These are phyloP conservation scores for Leccinum solheimii DNA, from an alignment of 1,284 basidiomycete genomes.

Conservation along the genomic window DNA sequence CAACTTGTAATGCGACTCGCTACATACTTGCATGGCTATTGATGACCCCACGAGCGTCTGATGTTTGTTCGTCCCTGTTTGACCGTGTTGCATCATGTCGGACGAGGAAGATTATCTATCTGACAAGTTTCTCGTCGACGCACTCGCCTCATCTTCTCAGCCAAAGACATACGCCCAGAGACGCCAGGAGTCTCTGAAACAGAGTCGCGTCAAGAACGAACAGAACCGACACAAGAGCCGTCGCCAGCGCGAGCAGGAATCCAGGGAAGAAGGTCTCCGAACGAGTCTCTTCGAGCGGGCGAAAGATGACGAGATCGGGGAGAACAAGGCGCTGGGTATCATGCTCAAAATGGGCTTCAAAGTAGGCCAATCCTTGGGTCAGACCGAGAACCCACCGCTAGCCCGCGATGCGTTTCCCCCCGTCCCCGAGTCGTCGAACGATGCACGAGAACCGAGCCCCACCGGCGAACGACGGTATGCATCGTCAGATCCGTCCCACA, in stretches of 20 bases:
- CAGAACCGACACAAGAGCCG: slow-evolving; percentile 62
- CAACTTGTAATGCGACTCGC: slow-evolving; percentile 36
- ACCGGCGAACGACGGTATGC: slow-evolving; percentile 2
- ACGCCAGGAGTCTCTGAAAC: slow-evolving; percentile 61
- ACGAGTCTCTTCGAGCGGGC: slow-evolving; percentile 78
- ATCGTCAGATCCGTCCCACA: slow-evolving; percentile 39
- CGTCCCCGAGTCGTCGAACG: slow-evolving; percentile 5
- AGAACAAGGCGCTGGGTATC: slow-evolving; percentile 78
- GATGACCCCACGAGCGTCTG: slow-evolving; percentile 20
- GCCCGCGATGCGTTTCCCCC: slow-evolving; percentile 4
- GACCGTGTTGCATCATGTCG: slow-evolving; percentile 35
- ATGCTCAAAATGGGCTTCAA: slow-evolving; percentile 92
- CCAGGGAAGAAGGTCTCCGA: slow-evolving; percentile 71
- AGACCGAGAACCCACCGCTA: slow-evolving; percentile 24
- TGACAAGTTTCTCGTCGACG: slow-evolving; percentile 70
- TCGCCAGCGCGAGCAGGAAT: slow-evolving; percentile 70
- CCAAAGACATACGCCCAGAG: slow-evolving; percentile 66
- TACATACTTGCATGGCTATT: slow-evolving; percentile 36
- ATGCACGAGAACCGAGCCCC: slow-evolving; percentile 4
- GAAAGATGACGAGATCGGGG: slow-evolving; percentile 48
- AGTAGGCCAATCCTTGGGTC: slow-evolving; percentile 74
- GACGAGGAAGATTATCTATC: slow-evolving; percentile 80
- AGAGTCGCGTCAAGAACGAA: slow-evolving; percentile 61
- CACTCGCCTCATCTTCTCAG: slow-evolving; percentile 30
- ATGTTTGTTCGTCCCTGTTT: slow-evolving; percentile 24